Percentiles rank a stretch among this genome's conserved stretches.
Conservation (phyloP, 2,329 filamentous ascomycete genomes). For the Leptographium lundbergii region DNA sequence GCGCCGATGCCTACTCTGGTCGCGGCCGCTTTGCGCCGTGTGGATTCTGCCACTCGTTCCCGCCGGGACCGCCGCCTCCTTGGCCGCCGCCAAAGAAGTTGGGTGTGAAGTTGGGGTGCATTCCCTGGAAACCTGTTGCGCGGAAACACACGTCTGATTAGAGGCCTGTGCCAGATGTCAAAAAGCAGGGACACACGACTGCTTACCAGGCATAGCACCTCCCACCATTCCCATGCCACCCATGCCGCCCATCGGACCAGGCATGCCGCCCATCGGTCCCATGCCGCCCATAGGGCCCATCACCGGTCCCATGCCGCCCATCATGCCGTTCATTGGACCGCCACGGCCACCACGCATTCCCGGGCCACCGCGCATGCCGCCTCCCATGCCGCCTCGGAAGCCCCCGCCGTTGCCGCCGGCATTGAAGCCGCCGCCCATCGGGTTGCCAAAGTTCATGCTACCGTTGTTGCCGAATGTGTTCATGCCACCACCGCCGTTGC, state of each 20-base stretch:
- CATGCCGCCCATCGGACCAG: slow-evolving; percentile 38
- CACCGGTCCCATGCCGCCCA: slow-evolving; percentile 20
- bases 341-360: slow-evolving; percentile 35
- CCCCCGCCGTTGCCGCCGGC: slow-evolving; percentile 29
- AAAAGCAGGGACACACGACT: neutral
- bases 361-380: slow-evolving; percentile 32
- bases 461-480: slow-evolving; percentile 20
- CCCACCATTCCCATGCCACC: slow-evolving; percentile 28
- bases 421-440: slow-evolving; percentile 36
- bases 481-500: slow-evolving; percentile 24
- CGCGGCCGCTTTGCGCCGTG: slow-evolving; percentile 70
- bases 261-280: slow-evolving; percentile 21
- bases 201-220: slow-evolving; percentile 45
- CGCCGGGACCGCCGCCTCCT: slow-evolving; percentile 31
- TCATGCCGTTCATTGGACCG: slow-evolving; percentile 5
- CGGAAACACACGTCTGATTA: neutral
- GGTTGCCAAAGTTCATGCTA: slow-evolving; percentile 20
- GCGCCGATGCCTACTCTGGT: slow-evolving; percentile 30
- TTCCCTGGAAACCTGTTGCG: slow-evolving; percentile 48
- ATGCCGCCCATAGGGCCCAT: slow-evolving; percentile 34
- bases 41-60: slow-evolving; percentile 61
- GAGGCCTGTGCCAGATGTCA: neutral
- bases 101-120: slow-evolving; percentile 59
- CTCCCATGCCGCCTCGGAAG: slow-evolving; percentile 38
- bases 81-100: slow-evolving; percentile 51